Conservation (phyloP, 2,329 filamentous ascomycete genomes). For the Cercospora sp. region DNA sequence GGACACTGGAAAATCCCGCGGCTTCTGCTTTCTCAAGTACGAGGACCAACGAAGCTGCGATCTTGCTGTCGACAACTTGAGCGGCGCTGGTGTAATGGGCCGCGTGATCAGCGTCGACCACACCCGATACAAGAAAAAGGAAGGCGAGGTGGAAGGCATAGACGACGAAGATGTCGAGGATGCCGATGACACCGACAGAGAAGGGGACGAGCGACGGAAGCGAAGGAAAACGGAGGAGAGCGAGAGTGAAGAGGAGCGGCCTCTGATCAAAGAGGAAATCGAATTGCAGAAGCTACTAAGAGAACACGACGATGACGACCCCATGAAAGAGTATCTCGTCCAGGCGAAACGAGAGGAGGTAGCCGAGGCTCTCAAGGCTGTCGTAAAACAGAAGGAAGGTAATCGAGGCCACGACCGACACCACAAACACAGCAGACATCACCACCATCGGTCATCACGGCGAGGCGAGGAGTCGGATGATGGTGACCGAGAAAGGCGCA, state of each 20-base stretch:
- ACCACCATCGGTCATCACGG: conserved; percentile 37
- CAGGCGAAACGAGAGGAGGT: conserved; percentile 91
- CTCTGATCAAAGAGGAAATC: conserved; percentile 75
- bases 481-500: conserved; percentile 3
- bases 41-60: conserved; percentile 97
- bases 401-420: conserved; percentile 2
- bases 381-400: conserved; percentile 51
- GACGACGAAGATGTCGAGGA: conserved; percentile 57
- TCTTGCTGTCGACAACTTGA: conserved; percentile 92
- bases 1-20: conserved; percentile 91
- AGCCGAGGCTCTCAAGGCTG: conserved; percentile 63
- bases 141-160: conserved; percentile 57
- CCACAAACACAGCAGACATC: conserved; percentile 51
- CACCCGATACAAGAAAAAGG: conserved; percentile 83
- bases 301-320: conserved; percentile 84
- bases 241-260: conserved; percentile 51
- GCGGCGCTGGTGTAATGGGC: conserved; percentile 79
- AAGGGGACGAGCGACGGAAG: conserved; percentile 48
- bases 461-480: conserved; percentile 22
- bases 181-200: conserved; percentile 45
- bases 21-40: conserved; percentile 96
- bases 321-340: conserved; percentile 90
- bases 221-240: conserved; percentile 36
- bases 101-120: conserved; percentile 86
- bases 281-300: conserved; percentile 74